Percentiles rank a stretch among this genome's conserved stretches.
phyloP scores from a whole-genome alignment of 805 yeast species.

The Ogataea ramenticola region DNA sequence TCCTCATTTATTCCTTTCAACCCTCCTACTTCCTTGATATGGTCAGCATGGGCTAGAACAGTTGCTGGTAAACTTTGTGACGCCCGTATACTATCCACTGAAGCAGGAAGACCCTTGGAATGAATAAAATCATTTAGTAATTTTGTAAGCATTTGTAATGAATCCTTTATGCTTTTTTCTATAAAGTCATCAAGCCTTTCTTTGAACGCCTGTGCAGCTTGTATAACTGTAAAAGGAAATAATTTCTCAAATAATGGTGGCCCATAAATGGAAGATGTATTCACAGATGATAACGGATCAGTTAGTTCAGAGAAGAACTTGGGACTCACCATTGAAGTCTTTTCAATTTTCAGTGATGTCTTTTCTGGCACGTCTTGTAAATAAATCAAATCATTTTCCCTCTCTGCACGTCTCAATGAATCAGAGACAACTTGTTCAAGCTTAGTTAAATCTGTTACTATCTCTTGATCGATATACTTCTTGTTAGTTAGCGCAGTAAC shows the following conservation, averaged over 20 bases:
- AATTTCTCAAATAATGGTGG: constrained; percentile 46
- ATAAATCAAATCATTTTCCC: constrained; percentile 78
- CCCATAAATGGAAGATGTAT: constrained; percentile 14
- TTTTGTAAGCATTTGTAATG: constrained; percentile 40
- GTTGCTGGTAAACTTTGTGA: constrained; percentile 55
- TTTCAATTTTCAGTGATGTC: constrained; percentile 31
- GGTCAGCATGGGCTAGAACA: constrained; percentile 47
- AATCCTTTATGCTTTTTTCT: constrained; percentile 33
- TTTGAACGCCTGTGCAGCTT: constrained; percentile 57
- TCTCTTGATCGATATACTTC: constrained; percentile 8
- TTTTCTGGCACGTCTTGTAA: constrained; percentile 53
- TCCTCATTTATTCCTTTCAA: constrained; percentile 31
- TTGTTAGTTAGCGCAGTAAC: constrained; percentile 31
- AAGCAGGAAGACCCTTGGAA: constrained; percentile 49
- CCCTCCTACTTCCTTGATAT: constrained; percentile 50
- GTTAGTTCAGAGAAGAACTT: constrained; percentile 26
- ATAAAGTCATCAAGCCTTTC: constrained; percentile 58
- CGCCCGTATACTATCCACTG: constrained; percentile 52
- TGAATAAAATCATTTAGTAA: constrained; percentile 37
- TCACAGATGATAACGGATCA: constrained; percentile 9
- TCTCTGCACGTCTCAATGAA: constrained; percentile 48
- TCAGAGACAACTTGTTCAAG: constrained; percentile 38
- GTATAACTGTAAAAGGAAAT: constrained; percentile 60
- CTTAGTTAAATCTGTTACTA: constrained; percentile 38
- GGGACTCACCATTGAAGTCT: constrained; percentile 49